Base-by-base conservation (phyloP, 2,329 filamentous ascomycete species). In the Leptographium radiaticola region DNA sequence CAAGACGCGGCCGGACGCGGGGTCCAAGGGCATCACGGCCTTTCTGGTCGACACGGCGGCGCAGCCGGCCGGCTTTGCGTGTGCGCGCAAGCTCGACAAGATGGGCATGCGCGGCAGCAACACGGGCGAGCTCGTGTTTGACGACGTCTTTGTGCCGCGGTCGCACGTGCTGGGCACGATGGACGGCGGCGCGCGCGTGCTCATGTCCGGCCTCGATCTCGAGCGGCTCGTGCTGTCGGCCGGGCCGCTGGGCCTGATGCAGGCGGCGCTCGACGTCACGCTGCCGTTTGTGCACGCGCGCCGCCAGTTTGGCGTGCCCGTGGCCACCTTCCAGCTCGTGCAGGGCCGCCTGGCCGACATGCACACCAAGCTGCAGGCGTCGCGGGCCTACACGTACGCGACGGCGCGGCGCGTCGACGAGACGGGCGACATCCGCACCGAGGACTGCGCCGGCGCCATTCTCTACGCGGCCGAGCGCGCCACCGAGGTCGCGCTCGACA, bases 41-140 rank as follows among this genome's bases (percentile, higher is more conserved):
- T 96, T 97, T 71, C 77, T 98, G 38, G 87, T 97, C 42, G 84
- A 94, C 61, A 56, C 56, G 4, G 43, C 50, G 4, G 45, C 36
- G 1, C 81, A 78, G 4, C 76, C 75, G 53, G 63, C 68, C 11
- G 91, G 93, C 45, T 97, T 96, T 73, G 86, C 82, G 58, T 90
- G 89, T 62, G 83, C 89, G 8, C 79, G 88, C 58, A 97, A 97
- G 71, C 81, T 97, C 18, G 91, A 97, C 75, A 97, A 98, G 73
- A 85, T 98, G 68, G 93, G 93, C 61, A 98, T 98, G 93, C 81
- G 93, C 55, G 93, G 93, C 56, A 93, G 87, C 61, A 96, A 96
- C 70, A 97, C 93, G 0, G 93, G 93, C 62, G 93, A 97, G 69
- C 79, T 97, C 30, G 79, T 91, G 54, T 94, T 97, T 61, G 89